Percentiles rank a stretch among this genome's conserved stretches.
phyloP scores from a whole-genome alignment of 2,329 filamentous ascomycete species.

The Diaporthe sp. region DNA sequence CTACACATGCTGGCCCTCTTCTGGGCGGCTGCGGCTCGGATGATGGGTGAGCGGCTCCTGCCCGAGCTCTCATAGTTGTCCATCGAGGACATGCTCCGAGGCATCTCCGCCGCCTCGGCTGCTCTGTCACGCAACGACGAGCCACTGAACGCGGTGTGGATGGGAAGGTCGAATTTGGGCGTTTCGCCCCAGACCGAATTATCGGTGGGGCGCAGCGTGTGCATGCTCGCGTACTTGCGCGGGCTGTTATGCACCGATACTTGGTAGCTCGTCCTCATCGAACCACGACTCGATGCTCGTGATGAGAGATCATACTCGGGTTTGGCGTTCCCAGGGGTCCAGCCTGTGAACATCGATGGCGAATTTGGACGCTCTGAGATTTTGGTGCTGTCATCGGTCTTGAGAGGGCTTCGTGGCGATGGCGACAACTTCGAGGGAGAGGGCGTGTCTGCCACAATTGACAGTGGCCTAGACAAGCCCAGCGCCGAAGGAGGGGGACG shows the following conservation, averaged over 20 bases:
- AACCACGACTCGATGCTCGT: constrained; percentile 25
- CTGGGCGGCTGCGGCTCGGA: constrained; percentile 38
- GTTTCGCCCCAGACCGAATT: constrained; percentile 20
- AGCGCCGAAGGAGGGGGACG: constrained; percentile 61
- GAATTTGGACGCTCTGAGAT: constrained; percentile 41
- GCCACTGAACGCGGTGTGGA: neutral
- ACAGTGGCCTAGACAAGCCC: constrained; percentile 63
- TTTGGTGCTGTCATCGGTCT: constrained; percentile 24
- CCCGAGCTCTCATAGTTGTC: constrained; percentile 46
- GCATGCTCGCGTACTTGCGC: constrained; percentile 49
- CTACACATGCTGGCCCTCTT: constrained; percentile 42
- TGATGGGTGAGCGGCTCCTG: constrained; percentile 37
- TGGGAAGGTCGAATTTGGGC: constrained; percentile 16
- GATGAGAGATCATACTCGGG: constrained; percentile 30
- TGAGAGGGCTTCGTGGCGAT: constrained; percentile 22
- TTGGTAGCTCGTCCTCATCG: constrained; percentile 31
- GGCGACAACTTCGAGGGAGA: constrained; percentile 52
- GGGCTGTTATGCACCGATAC: constrained; percentile 42
- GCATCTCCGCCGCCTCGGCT: constrained; percentile 30
- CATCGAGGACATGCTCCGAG: constrained; percentile 50
- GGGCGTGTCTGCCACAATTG: constrained; percentile 66
- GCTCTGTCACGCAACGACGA: neutral
- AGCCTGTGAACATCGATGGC: constrained; percentile 42
- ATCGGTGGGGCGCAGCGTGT: constrained; percentile 47
- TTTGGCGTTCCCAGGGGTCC: constrained; percentile 30